Conservation (phyloP, 1,284 basidiomycete species). For the Neolentinus lepideus region DNA sequence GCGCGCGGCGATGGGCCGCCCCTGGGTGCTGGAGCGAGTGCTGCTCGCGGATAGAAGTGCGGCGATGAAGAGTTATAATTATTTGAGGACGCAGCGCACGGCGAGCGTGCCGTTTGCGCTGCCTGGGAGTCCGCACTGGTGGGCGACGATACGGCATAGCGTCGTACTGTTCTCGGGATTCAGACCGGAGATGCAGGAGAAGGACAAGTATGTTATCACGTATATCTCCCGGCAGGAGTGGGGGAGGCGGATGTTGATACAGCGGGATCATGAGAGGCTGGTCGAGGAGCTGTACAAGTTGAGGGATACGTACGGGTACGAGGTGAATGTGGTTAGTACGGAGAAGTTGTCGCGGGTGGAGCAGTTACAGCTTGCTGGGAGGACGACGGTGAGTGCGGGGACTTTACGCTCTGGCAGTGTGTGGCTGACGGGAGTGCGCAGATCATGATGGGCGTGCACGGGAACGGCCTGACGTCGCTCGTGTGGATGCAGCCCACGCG, state of each 20-base stretch:
- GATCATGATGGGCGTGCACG: conserved; percentile 87
- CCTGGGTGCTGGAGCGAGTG: conserved; percentile 78
- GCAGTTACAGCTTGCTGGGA: conserved; percentile 69
- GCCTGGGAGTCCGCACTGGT: conserved; percentile 74
- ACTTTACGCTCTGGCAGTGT: not conserved
- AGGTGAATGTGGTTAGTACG: conserved; percentile 80
- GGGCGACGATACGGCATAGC: conserved; percentile 68
- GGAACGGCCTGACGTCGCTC: conserved; percentile 77
- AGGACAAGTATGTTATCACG: conserved; percentile 64
- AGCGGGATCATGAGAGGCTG: conserved; percentile 59
- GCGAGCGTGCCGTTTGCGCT: conserved; percentile 70
- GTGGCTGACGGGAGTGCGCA: conserved; percentile 19
- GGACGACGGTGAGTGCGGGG: conserved; percentile 66
- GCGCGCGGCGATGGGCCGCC: conserved; percentile 57
- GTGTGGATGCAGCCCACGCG: conserved; percentile 81
- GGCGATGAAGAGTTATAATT: conserved; percentile 67
- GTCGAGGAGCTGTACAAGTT: conserved; percentile 58
- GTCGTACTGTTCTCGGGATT: conserved; percentile 67
- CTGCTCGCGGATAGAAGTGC: conserved; percentile 80
- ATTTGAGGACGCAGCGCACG: conserved; percentile 62
- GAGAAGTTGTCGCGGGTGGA: conserved; percentile 74
- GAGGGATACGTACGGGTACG: conserved; percentile 67
- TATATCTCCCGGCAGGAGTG: conserved; percentile 83
- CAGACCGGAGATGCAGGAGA: conserved; percentile 22
- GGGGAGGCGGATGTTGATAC: conserved; percentile 69